Evolutionary conservation across 257 asterid species (phyloP).

Genomic region (Solanum virginianum): DNA sequence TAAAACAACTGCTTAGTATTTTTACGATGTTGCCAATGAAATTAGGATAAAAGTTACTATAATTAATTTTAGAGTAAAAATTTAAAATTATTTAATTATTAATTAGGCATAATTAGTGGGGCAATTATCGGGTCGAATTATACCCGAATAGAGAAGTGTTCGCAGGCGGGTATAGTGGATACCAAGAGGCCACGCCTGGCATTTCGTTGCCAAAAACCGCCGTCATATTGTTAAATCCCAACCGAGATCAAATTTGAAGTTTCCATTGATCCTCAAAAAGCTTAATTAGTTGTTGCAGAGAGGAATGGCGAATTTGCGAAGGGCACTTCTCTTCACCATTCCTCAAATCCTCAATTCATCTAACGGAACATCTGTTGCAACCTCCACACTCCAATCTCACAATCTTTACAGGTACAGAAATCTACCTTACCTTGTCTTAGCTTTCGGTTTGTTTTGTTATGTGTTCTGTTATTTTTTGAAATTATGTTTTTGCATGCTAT

Average conservation of each 20-base stretch:
- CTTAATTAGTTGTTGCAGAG: background rate
- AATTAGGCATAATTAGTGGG: too few relatives aligned
- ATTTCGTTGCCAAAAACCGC: background rate
- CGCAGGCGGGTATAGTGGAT: background rate
- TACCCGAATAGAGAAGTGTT: background rate
- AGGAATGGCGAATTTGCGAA: slow-evolving; percentile 49
- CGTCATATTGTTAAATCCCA: background rate
- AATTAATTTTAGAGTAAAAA: too few relatives aligned
- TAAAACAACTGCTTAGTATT: too few relatives aligned
- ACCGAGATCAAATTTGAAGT: background rate
- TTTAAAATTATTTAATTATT: too few relatives aligned
- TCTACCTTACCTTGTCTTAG: background rate
- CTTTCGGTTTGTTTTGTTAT: background rate
- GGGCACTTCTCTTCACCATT: slow-evolving; percentile 27
- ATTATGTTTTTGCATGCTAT: background rate
- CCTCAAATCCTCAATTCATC: slow-evolving; percentile 40
- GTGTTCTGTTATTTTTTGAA: background rate
- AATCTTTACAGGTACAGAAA: slow-evolving; percentile 22
- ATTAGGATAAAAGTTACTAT: too few relatives aligned
- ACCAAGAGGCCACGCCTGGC: background rate
- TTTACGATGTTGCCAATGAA: too few relatives aligned
- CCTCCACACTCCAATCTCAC: slow-evolving; percentile 6
- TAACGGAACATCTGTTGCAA: slow-evolving; percentile 12
- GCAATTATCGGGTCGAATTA: background rate
- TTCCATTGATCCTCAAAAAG: background rate